These are phyloP conservation scores for Cyberlindnera amylophila DNA, from an alignment of 805 yeast species.

Conservation along the genomic window DNA sequence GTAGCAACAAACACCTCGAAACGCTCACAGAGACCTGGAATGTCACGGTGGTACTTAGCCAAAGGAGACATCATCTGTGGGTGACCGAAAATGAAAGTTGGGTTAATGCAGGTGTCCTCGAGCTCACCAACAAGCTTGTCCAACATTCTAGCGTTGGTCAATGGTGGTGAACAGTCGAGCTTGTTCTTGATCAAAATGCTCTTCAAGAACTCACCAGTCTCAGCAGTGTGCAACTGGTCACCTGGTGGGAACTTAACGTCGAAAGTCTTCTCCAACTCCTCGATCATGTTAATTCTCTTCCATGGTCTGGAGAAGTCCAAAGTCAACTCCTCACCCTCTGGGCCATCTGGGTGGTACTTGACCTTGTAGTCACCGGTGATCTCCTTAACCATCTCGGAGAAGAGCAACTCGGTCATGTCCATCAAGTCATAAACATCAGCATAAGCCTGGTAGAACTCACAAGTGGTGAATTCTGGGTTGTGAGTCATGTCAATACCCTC, in stretches of 20 bases:
- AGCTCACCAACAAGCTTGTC: conserved; percentile 96
- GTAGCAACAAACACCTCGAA: conserved; percentile 98
- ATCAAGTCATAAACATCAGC: conserved; percentile 95
- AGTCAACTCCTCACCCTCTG: conserved; percentile 72
- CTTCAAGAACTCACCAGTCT: conserved; percentile 88
- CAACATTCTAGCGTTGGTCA: conserved; percentile 97
- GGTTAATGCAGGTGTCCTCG: conserved; percentile 93
- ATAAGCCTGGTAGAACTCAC: conserved; percentile 97
- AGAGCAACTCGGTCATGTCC: conserved; percentile 86
- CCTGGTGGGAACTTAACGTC: conserved; percentile 94
- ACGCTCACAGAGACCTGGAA: conserved; percentile 95
- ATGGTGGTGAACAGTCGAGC: conserved; percentile 84
- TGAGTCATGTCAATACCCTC: conserved; percentile 99
- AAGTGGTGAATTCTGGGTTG: conserved; percentile 98
- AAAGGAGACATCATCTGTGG: conserved; percentile 99
- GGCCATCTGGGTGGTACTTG: conserved; percentile 91
- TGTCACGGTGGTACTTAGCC: conserved; percentile 90
- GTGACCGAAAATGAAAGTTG: conserved; percentile 97
- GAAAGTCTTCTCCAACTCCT: conserved; percentile 83
- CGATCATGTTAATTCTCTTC: conserved; percentile 98
- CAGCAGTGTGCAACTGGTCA: conserved; percentile 88
- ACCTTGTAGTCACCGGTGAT: conserved; percentile 87
- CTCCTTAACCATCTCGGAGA: conserved; percentile 96
- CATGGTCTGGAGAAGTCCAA: conserved; percentile 94
- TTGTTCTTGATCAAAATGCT: conserved; percentile 72